A percentile compares a stretch with the other conserved stretches of the same genome.
These are phyloP conservation scores for Scytalidium lignicola DNA, from an alignment of 2,329 filamentous ascomycete genomes.

Conservation along the genomic window DNA sequence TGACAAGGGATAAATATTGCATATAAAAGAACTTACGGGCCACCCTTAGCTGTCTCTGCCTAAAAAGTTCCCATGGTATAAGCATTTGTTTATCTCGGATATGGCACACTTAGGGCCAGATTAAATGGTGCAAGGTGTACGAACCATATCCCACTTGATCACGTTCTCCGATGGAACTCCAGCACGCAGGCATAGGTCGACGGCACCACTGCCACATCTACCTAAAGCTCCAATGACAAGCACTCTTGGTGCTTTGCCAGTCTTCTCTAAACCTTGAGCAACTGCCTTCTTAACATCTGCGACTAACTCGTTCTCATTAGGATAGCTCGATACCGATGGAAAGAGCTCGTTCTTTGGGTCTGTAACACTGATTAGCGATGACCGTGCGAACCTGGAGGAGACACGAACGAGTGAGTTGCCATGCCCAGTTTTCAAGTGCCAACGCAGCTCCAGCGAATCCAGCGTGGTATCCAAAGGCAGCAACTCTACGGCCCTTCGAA, in stretches of 20 bases:
- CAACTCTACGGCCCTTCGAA: constrained; percentile 63
- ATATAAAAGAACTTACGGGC: too few relatives aligned
- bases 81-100: too few relatives aligned
- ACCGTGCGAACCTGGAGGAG: too few relatives aligned
- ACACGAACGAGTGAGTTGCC: too few relatives aligned
- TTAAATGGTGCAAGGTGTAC: too few relatives aligned
- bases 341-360: constrained; percentile 62
- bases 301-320: constrained; percentile 70
- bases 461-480: constrained; percentile 59
- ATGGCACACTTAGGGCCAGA: too few relatives aligned
- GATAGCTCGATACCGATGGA: constrained; percentile 61
- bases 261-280: constrained; percentile 59
- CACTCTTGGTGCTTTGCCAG: constrained; percentile 63
- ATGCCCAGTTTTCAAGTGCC: constrained; percentile 75
- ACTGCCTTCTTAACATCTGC: constrained; percentile 68
- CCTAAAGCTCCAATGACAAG: constrained; percentile 83
- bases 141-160: constrained; percentile 65
- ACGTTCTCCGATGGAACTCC: constrained; percentile 68
- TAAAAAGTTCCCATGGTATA: too few relatives aligned
- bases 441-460: constrained; percentile 68
- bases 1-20: too few relatives aligned
- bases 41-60: constrained; percentile 44
- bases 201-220: constrained; percentile 78
- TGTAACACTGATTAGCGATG: too few relatives aligned
- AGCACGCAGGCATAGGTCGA: constrained; percentile 70